Evolutionary conservation across 140 eudicot species (phyloP).

Genomic region (Erigeron philadelphicus): DNA sequence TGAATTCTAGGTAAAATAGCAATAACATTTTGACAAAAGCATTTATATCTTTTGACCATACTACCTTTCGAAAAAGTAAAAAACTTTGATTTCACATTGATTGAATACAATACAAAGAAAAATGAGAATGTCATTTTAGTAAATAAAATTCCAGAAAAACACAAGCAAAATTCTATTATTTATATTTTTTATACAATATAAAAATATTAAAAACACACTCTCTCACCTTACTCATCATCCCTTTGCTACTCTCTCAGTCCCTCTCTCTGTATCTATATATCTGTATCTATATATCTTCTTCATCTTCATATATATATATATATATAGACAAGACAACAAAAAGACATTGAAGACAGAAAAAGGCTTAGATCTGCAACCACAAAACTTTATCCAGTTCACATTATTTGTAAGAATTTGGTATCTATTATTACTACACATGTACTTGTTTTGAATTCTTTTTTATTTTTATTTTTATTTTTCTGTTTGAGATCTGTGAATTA

Average conservation of each 20-base stretch:
- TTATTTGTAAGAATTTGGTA: background rate
- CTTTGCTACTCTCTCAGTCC: conserved; percentile 12
- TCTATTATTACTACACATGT: conserved; percentile 11
- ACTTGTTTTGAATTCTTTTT: conserved; percentile 15
- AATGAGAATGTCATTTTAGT: too few relatives aligned
- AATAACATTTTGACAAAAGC: too few relatives aligned
- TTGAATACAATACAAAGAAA: too few relatives aligned
- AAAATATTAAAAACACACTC: background rate
- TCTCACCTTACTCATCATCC: background rate
- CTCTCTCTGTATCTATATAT: background rate
- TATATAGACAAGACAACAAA: conserved; percentile 7
- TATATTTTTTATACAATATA: too few relatives aligned
- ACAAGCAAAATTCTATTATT: too few relatives aligned
- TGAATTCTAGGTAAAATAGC: too few relatives aligned
- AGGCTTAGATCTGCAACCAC: conserved; percentile 29
- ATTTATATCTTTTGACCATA: too few relatives aligned
- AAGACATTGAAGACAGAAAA: conserved; percentile 17
- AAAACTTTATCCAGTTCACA: conserved; percentile 17
- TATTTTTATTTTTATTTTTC: too few relatives aligned
- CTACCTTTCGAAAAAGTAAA: too few relatives aligned
- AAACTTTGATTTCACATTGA: too few relatives aligned
- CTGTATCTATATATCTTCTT: background rate
- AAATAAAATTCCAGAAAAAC: too few relatives aligned
- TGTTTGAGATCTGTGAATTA: conserved; percentile 19
- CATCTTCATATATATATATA: conserved; percentile 16